Evolutionary conservation across 768 basidiomycete genomes (phyloP).

Genomic region (Fistulinella prunicolor): DNA sequence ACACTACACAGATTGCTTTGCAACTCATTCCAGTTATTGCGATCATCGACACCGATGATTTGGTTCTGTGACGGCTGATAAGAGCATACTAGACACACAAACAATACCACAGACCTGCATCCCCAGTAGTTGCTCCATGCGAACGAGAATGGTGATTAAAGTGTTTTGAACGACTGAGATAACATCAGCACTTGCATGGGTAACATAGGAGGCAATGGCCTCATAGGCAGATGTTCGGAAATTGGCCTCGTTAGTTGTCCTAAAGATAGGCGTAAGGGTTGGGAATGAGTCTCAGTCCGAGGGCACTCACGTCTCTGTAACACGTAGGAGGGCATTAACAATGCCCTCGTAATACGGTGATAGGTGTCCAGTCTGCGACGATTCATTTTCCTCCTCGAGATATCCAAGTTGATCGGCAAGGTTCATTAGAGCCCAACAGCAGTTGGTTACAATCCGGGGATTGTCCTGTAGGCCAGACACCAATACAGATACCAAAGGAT

Average conservation of each 20-base stretch:
- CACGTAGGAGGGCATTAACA: slow-evolving; percentile 74
- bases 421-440: slow-evolving; percentile 97
- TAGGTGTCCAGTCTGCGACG: slow-evolving; percentile 58
- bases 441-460: slow-evolving; percentile 87
- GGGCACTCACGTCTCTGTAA: slow-evolving; percentile 76
- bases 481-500: slow-evolving; percentile 77
- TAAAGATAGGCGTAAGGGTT: slow-evolving; percentile 29
- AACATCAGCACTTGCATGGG: slow-evolving; percentile 75
- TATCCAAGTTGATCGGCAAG: slow-evolving; percentile 86
- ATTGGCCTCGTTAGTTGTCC: slow-evolving; percentile 84
- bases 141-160: slow-evolving; percentile 72
- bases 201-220: slow-evolving; percentile 84
- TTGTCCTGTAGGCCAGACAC: slow-evolving; percentile 77
- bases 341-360: slow-evolving; percentile 89
- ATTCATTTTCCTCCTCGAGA: slow-evolving; percentile 58
- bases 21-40: slow-evolving; percentile 98
- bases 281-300: background rate
- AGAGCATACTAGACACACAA: background rate
- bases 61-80: slow-evolving; percentile 58
- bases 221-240: slow-evolving; percentile 95
- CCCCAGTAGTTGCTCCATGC: slow-evolving; percentile 84
- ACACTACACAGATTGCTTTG: slow-evolving; percentile 94
- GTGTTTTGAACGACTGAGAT: slow-evolving; percentile 82
- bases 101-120: slow-evolving; percentile 64
- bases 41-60: slow-evolving; percentile 91